A percentile compares a stretch with the other conserved stretches of the same genome.
These are phyloP conservation scores for Scutellaria galericulata DNA, from an alignment of 257 asterid genomes.

Conservation along the genomic window DNA sequence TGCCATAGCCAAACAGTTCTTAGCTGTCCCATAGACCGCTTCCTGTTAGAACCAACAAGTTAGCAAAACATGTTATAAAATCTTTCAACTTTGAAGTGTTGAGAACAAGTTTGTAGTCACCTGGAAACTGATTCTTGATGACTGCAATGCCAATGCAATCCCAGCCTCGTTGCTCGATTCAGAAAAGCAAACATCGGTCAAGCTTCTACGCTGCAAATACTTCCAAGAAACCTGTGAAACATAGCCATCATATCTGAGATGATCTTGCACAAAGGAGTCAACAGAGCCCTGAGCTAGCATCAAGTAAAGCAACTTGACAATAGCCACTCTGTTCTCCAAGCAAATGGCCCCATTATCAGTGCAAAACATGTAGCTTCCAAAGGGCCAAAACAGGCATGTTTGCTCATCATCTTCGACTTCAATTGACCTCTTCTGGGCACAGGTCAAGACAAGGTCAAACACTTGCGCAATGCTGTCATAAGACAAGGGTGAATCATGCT, in stretches of 20 bases:
- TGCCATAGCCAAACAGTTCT: constrained; percentile 58
- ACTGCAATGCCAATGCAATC: constrained; percentile 66
- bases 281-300: constrained; percentile 53
- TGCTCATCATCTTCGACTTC: constrained; percentile 35
- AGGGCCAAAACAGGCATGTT: constrained; percentile 60
- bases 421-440: constrained; percentile 42
- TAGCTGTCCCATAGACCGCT: constrained; percentile 53
- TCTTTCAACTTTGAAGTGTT: neutral
- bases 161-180: constrained; percentile 79
- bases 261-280: constrained; percentile 57
- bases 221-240: constrained; percentile 54
- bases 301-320: constrained; percentile 62
- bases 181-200: constrained; percentile 39
- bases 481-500: constrained; percentile 38
- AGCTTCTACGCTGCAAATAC: constrained; percentile 48
- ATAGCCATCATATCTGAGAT: constrained; percentile 57
- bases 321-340: constrained; percentile 61
- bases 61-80: neutral
- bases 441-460: constrained; percentile 44
- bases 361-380: constrained; percentile 86
- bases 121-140: constrained; percentile 59
- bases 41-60: constrained; percentile 50
- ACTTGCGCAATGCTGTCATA: constrained; percentile 43
- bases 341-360: constrained; percentile 71
- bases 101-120: constrained; percentile 38